Evolutionary conservation across 176 grass and related monocot species (phyloP), one percentile per base, ranked within the genome.

Genomic region (Luzula sylvatica): DNA sequence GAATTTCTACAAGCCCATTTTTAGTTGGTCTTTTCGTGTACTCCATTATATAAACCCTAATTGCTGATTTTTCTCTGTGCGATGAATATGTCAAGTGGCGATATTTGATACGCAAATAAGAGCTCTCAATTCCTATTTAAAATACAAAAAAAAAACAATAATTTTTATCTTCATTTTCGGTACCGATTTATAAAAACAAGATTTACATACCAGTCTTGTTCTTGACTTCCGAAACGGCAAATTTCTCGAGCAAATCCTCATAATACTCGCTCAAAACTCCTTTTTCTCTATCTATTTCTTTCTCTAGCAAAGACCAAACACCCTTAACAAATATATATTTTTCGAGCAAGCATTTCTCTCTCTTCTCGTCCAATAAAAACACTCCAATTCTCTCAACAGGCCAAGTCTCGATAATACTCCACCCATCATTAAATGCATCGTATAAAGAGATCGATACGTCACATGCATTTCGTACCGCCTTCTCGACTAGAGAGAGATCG

Each of bases 291-390:
- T 58, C 52, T 38, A 87, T 15, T 38, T 83, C 79, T 59, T 63
- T 77, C 44, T 94, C 88, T 19, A 72, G 2, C 23, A 94, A 35
- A 1, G 87, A 82, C 53, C 74, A 87, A 20, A 82, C 67, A 3
- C 78, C 71, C 58, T 55, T 44, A 8, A 70, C 72, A 17, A 67
- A 7, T 43, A 65, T 46, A 21, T 80, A 56, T 58, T 26, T 30
- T 25, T 87, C 53, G 16, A 94, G 48, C 44, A 87, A 53, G 47
- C 88, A 94, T 30, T 20, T 59, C 30, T 80, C 78, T 39, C 13
- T 65, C 9, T 56, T 72, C 3, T 3, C 18, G 71, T 83, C 61
- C 0, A 76, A 16, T 29, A 87, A 56, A 74, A 87, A 44, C 3
- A 94, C 64, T 15, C 75, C 82, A 22, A 94, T 51, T 69, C 67